Evolutionary conservation across 2,329 filamentous ascomycete species (phyloP).

Genomic region (Cladobotryum protrusum): DNA sequence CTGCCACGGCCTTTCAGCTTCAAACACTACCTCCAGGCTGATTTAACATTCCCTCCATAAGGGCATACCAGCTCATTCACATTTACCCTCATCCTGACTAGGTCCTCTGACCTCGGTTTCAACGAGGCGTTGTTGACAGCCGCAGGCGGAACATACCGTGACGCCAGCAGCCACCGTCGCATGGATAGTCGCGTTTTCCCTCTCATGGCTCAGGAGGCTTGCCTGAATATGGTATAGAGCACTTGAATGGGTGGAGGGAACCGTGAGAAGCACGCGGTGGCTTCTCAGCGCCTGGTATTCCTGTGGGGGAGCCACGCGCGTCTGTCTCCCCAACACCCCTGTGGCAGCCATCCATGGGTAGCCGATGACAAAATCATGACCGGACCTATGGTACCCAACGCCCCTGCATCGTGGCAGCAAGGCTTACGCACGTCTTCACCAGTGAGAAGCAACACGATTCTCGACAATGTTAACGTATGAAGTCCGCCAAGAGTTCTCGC

Average conservation of each 20-base stretch:
- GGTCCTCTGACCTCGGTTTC: no score
- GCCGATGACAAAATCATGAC: not conserved
- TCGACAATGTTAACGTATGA: not conserved
- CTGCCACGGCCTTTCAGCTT: no score
- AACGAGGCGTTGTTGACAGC: no score
- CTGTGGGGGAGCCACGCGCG: constrained; percentile 1
- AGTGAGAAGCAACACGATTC: not conserved
- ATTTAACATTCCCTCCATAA: no score
- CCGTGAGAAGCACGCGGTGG: not conserved
- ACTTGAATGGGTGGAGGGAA: not conserved
- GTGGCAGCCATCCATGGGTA: not conserved
- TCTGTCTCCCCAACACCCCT: constrained; percentile 1
- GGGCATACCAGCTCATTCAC: not conserved
- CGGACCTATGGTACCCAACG: not conserved
- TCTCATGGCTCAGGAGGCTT: not conserved
- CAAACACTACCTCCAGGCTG: no score
- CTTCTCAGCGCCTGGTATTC: not conserved
- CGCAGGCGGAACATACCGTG: constrained; percentile 9
- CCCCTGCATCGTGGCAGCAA: constrained; percentile 6
- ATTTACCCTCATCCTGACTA: not conserved
- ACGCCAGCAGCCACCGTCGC: constrained; percentile 6
- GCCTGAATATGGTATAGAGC: not conserved
- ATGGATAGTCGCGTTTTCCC: not conserved
- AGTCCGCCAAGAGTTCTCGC: no score
- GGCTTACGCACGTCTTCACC: not conserved